Conservation (phyloP, 2,329 filamentous ascomycete genomes). For the Claviceps sorghi region DNA sequence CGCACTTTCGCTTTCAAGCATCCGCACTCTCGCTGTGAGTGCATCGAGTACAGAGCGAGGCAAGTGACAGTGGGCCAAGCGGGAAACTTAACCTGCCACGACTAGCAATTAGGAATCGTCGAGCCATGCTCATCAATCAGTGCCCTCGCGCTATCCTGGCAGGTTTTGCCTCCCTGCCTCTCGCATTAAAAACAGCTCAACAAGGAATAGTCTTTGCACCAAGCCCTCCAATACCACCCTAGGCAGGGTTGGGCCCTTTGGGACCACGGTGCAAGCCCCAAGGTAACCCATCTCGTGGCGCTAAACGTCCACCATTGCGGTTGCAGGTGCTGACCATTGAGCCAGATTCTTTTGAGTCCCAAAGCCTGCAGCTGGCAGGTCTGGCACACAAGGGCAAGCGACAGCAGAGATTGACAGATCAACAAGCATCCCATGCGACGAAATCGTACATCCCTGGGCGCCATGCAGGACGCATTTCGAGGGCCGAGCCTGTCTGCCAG, state of each 20-base stretch:
- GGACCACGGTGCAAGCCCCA: not conserved
- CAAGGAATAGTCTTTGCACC: constrained; percentile 4
- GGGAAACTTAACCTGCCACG: constrained; percentile 5
- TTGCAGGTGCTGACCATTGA: not conserved
- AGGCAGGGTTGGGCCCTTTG: constrained; percentile 6
- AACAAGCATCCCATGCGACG: not conserved
- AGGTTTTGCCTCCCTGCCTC: not conserved
- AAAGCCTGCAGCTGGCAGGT: constrained; percentile 4
- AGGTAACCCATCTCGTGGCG: constrained; percentile 5
- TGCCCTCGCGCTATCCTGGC: constrained; percentile 1
- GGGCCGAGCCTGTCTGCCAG: not conserved
- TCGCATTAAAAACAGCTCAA: constrained; percentile 1
- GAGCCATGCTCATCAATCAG: not conserved
- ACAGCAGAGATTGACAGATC: not conserved
- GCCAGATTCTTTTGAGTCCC: not conserved
- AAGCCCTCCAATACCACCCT: constrained; percentile 7
- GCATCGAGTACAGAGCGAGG: not conserved
- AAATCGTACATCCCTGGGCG: not conserved
- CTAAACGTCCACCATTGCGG: constrained; percentile 2
- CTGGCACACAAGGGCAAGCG: not conserved
- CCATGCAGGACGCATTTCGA: not conserved
- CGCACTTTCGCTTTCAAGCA: not conserved
- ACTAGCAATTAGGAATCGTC: constrained; percentile 2
- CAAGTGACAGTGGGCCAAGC: constrained; percentile 1
- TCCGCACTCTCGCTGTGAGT: not conserved